Evolutionary conservation across 2,329 filamentous ascomycete genomes (phyloP), one percentile per base, ranked within the genome.

Genomic region (Lasiodiplodia citricola): DNA sequence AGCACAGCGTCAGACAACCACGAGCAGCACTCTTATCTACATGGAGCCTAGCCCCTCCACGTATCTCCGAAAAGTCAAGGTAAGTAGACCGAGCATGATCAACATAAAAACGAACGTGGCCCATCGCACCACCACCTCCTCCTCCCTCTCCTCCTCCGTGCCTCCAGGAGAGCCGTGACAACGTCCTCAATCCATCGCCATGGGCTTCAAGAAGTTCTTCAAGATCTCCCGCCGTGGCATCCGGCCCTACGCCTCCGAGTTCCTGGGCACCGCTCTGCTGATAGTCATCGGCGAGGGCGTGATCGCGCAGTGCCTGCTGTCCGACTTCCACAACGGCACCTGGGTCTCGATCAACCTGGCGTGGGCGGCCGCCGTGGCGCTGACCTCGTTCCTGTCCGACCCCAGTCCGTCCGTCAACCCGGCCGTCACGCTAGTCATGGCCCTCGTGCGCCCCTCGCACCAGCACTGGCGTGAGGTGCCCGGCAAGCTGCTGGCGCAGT

Each of bases 391-490:
- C 73, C 85, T 87, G 18, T 83, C 83, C 6, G 86, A 86, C 65
- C 89, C 90, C 73, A 90, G 87, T 5, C 90, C 90, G 7, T 89
- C 87, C 0, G 82, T 93, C 21, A 83, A 83, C 65, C 79, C 91
- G 0, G 91, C 89, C 23, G 86, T 93, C 18, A 92, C 90, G 1
- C 84, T 93, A 38, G 85, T 87, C 70, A 91, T 89, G 79, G 92
- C 90, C 74, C 79, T 93, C 63, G 91, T 87, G 76, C 88, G 91
- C 65, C 76, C 76, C 4, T 68, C 71, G 7, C 86, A 87, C 67
- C 85, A 91, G 38, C 89, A 91, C 10, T 92, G 90, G 88, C 85
- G 87, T 56, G 88, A 90, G 55, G 88, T 92, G 71, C 90, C 90
- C 1, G 78, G 90, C 23, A 93, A 93, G 77, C 82, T 87, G 44